These are phyloP conservation scores for Saccharomycopsis babjevae DNA, from an alignment of 805 yeast species.

Conservation along the genomic window DNA sequence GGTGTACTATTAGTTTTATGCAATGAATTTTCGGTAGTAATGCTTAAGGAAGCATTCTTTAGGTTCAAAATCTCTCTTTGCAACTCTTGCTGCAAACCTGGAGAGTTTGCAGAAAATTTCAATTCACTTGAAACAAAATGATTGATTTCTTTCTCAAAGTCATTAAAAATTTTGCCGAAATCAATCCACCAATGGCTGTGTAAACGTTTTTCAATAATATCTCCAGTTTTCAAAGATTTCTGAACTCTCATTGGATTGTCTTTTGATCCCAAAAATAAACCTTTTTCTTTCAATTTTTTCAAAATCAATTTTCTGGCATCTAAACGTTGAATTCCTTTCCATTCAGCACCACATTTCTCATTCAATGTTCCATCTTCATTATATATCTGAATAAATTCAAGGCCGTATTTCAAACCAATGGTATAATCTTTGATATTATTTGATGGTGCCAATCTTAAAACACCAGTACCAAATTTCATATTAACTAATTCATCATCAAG, in stretches of 20 bases:
- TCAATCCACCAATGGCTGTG: conserved; percentile 99
- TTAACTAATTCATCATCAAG: conserved; percentile 90
- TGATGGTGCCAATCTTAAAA: conserved; percentile 97
- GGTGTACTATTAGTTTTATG: conserved; percentile 43
- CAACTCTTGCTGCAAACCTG: background rate
- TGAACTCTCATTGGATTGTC: conserved; percentile 97
- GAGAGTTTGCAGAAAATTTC: background rate
- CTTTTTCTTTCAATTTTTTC: conserved; percentile 61
- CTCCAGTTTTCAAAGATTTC: conserved; percentile 90
- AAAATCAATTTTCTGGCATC: conserved; percentile 84
- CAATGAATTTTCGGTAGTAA: conserved; percentile 8
- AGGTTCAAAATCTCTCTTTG: background rate
- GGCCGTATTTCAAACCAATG: conserved; percentile 86
- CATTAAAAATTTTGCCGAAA: conserved; percentile 24
- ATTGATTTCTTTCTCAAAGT: background rate
- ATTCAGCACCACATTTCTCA: conserved; percentile 79
- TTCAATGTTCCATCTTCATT: conserved; percentile 89
- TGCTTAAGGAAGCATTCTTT: background rate
- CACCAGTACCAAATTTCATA: conserved; percentile 99
- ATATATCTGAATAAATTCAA: conserved; percentile 79
- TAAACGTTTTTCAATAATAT: conserved; percentile 87
- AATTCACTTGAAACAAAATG: background rate
- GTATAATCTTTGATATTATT: conserved; percentile 94
- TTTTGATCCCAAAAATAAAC: conserved; percentile 67
- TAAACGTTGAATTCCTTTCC: conserved; percentile 83